These are phyloP conservation scores for Collybia sp. DNA, from an alignment of 768 basidiomycete species.

Conservation along the genomic window DNA sequence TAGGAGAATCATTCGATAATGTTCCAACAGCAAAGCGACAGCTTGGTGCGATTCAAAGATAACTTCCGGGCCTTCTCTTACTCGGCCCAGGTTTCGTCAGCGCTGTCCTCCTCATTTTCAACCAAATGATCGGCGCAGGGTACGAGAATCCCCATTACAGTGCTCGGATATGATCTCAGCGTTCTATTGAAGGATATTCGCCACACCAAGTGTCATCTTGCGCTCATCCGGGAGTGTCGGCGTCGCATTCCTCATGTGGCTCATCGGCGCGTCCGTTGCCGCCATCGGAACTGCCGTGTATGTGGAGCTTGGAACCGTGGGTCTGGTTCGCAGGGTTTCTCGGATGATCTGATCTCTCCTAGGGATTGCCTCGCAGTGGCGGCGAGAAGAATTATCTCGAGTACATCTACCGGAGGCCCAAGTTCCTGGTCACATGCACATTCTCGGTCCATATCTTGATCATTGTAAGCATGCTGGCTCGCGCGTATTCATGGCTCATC, in stretches of 20 bases:
- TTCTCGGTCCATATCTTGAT: conserved; percentile 56
- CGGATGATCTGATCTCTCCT: conserved; percentile 3
- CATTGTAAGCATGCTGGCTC: conserved; percentile 34
- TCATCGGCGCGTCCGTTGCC: conserved; percentile 61
- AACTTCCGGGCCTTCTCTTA: conserved; percentile 4
- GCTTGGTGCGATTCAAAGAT: conserved; percentile 32
- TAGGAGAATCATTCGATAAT: conserved; percentile 28
- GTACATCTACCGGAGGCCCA: conserved; percentile 60
- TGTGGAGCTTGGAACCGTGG: conserved; percentile 70
- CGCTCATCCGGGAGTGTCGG: conserved; percentile 68
- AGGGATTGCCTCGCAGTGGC: conserved; percentile 71
- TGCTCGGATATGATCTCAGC: not conserved
- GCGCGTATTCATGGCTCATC: not conserved
- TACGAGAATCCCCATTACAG: conserved; percentile 11
- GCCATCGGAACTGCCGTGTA: conserved; percentile 66
- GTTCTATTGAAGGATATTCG: conserved; percentile 53
- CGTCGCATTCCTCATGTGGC: conserved; percentile 65
- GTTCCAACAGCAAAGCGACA: conserved; percentile 44
- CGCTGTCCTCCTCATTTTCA: conserved; percentile 66
- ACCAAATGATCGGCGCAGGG: conserved; percentile 72
- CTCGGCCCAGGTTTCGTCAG: conserved; percentile 38
- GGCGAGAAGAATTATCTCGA: conserved; percentile 78
- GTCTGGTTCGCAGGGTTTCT: conserved; percentile 7
- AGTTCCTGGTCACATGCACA: conserved; percentile 54
- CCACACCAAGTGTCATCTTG: conserved; percentile 64